Evolutionary conservation across 495 filamentous ascomycete genomes (phyloP), one percentile per base, ranked within the genome.

Genomic region (Aspergillus heteromorphus): DNA sequence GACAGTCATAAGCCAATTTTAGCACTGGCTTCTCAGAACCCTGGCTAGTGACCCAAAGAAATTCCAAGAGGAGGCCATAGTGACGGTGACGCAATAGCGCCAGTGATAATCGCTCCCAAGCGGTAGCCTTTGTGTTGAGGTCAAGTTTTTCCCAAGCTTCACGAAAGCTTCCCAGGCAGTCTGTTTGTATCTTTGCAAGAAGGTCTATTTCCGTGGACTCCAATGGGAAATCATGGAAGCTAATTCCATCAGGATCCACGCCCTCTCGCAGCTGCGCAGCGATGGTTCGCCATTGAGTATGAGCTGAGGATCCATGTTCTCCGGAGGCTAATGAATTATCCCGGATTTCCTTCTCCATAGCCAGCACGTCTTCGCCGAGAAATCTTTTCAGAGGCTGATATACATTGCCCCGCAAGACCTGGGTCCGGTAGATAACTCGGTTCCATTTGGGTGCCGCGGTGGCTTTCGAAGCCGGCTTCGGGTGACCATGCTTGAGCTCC

Each of bases 51-150:
- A 66, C 63, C 36, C 73, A 55, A 6, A 88, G 60, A 47, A 87
- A 76, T 11, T 70, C 63, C 23, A 78, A 62, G 2, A 78, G 63
- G 27, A 62, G 55, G 17, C 67, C 56, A 0, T n/a, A n/a, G n/a
- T 76, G 78, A 23, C 66, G 65, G 45, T 74, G 69, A n/a, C 71
- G 59, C 21, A 88, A 57, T 21, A 81, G 63, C 61, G 73, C 75
- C 16, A 81, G 65, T 49, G 86, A 79, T 20, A 83, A 52, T 2
- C 70, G 58, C 29, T 71, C 69, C 85, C 84, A 88, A 31, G 52
- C 19, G 10, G 36, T 29, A 65, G 55, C 34, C 76, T 79, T 14
- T 36, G 56, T 1, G 47, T 10, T 16, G 50, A n/a, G 58, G 11
- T 60, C 20, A 36, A 73, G 47, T 19, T 27, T 36, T 3, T 63